Evolutionary conservation across 2,329 filamentous ascomycete species (phyloP), one percentile per base, ranked within the genome.

Genomic region (Phaeosphaeria sp.): DNA sequence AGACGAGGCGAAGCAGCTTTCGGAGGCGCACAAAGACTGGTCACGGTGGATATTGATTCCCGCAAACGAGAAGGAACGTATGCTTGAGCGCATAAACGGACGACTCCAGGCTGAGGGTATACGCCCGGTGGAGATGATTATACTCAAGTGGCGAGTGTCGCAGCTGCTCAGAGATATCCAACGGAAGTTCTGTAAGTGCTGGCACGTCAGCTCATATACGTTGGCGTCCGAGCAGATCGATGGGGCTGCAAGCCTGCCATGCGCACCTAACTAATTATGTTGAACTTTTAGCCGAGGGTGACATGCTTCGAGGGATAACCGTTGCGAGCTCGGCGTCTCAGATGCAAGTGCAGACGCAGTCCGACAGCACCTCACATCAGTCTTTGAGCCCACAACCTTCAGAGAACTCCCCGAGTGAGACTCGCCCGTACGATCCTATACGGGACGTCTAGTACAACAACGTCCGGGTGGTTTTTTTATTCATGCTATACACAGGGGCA

Each of bases 21-120:
- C 73, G 23, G 73, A 75, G 57, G 68, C 71, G 58, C 73, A 75
- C 61, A 66, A 71, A 54, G 71, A 75, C 51, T 76, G 72, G 73
- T 74, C 71, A 52, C 71, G 71, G 62, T 76, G 73, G 73, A 75
- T 75, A 52, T 62, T 72, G 36, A 76, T 76, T 49, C 73, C 72
- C 55, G 71, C 73, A 44, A 72, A 76, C 65, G 73, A 75, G 57
- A 74, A 75, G 58, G 71, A 75, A 54, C 59, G 61, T 48, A 73
- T 76, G 71, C 54, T 75, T 51, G 68, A 70, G 59, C 66, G 73
- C 43, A 74, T 76, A 62, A 76, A 76, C 56, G 59, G 57, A 51
- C 72, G 73, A 27, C 60, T 76, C 43, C 64, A 65, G 48, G 70
- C 72, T 33, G 73, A 76, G 62, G 73, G 72, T 54, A 75, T 75